Base-by-base conservation (phyloP, 2,329 filamentous ascomycete genomes). In the Neonectria magnoliae region DNA sequence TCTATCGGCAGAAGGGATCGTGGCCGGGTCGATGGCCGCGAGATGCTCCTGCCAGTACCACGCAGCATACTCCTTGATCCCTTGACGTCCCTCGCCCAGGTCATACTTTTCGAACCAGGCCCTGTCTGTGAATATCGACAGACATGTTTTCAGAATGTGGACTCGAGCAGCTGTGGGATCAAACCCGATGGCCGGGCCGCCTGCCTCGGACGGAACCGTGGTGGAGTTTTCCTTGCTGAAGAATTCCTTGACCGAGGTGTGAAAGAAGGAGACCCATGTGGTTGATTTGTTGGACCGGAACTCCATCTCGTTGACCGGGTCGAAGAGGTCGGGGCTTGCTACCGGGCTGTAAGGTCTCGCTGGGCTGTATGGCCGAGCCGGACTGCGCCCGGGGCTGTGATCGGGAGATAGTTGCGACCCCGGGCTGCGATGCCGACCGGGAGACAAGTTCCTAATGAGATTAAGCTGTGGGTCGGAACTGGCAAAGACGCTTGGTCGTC, bases 31-130 rank as follows among this genome's bases (percentile, higher is more conserved):
- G 14, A 82, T 69, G 0, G 74, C 75, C 0, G 75, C 75, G 13
- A 81, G 58, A 65, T 82, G 81, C 38, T 82, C 80, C 54, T 81
- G 81, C 81, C 81, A 82, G 60, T 82, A 82, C 81, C 81, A 81
- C 0, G 80, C 80, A 0, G 81, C 79, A 38, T 82, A 82, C 48
- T 80, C 77, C 60, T 73, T 78, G 20, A 80, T 76, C 0, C 78
- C 72, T 7, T 76, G 68, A 2, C 71, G 72, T 0, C 76, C 75
- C 16, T 66, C 57, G 0, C 73, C 71, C 1, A 80, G 68, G 0
- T 76, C 68, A 4, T 71, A 62, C 9, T 65, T 69, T 4, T 74
- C 66, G 33, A 80, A 79, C 68, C 75, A 76, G 0, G 65, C 13
- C 20, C 65, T 69, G 18, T 81, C 72, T 3, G 75, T 78, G n/a